A percentile compares a stretch with the other conserved stretches of the same genome.
These are phyloP conservation scores for Microcos paniculata DNA, from an alignment of 345 rosid genomes.

Conservation along the genomic window DNA sequence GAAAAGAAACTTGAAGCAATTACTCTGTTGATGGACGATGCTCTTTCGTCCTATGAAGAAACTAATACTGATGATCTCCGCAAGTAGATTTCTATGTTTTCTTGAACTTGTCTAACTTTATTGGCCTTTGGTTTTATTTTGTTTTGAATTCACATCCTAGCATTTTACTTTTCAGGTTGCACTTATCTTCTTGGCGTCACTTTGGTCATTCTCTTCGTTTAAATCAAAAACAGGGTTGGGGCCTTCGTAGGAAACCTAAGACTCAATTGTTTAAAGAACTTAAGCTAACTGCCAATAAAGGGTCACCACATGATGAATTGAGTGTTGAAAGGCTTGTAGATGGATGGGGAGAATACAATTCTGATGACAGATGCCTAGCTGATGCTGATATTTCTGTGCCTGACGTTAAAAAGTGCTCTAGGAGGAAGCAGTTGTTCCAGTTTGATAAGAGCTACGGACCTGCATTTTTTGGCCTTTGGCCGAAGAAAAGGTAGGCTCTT, in stretches of 20 bases:
- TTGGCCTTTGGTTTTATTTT: slow-evolving; percentile 7
- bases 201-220: slow-evolving; percentile 46
- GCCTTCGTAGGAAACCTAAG: slow-evolving; percentile 73
- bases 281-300: slow-evolving; percentile 54
- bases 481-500: slow-evolving; percentile 63
- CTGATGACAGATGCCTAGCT: slow-evolving; percentile 26
- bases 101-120: background rate
- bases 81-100: slow-evolving; percentile 43
- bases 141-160: slow-evolving; percentile 17
- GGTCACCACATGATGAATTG: slow-evolving; percentile 40
- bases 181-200: slow-evolving; percentile 68
- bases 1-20: slow-evolving; percentile 41
- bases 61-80: slow-evolving; percentile 46
- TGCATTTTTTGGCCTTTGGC: slow-evolving; percentile 95
- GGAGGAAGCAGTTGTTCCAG: slow-evolving; percentile 69
- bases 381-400: slow-evolving; percentile 26
- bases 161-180: slow-evolving; percentile 49
- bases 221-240: slow-evolving; percentile 63
- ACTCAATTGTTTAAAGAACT: slow-evolving; percentile 61
- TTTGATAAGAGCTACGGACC: slow-evolving; percentile 87
- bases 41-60: slow-evolving; percentile 51
- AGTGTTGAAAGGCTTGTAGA: slow-evolving; percentile 53
- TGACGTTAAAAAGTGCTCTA: slow-evolving; percentile 34
- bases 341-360: slow-evolving; percentile 44
- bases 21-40: slow-evolving; percentile 51